Conservation (phyloP, 768 basidiomycete species). For the Postia placenta region DNA sequence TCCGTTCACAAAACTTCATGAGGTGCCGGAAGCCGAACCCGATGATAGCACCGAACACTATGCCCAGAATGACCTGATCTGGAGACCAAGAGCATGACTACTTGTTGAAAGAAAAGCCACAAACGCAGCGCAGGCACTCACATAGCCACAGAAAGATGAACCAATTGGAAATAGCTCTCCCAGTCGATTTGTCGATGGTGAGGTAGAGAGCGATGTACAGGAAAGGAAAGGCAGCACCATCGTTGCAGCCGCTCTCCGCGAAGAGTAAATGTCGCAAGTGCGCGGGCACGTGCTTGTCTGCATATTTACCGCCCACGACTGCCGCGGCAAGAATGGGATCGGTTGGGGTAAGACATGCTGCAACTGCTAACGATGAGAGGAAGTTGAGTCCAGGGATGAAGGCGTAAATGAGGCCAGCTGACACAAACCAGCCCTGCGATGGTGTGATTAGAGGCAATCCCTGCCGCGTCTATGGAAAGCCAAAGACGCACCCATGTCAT, state of each 20-base stretch:
- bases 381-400: conserved; percentile 88
- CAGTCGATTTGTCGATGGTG: conserved; percentile 56
- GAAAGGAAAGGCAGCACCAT: conserved; percentile 96
- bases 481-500: conserved; percentile 73
- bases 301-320: conserved; percentile 93
- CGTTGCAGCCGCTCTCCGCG: conserved; percentile 88
- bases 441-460: too few species aligned
- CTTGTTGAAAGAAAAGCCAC: neutral
- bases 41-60: conserved; percentile 65
- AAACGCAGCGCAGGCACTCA: conserved; percentile 33
- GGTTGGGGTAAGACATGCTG: conserved; percentile 90
- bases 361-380: conserved; percentile 83
- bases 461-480: neutral
- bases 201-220: conserved; percentile 88
- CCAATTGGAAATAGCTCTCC: conserved; percentile 79
- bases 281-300: conserved; percentile 92
- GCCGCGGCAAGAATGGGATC: conserved; percentile 92
- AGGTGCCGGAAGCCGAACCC: conserved; percentile 80
- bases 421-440: conserved; percentile 87
- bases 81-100: neutral
- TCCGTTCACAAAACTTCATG: conserved; percentile 88
- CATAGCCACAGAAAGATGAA: conserved; percentile 82
- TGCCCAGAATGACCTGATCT: conserved; percentile 79
- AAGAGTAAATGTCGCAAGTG: conserved; percentile 65
- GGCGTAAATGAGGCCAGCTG: conserved; percentile 85